Evolutionary conservation across 1,284 basidiomycete genomes (phyloP).

Genomic region (Phaffia rhodozyma): DNA sequence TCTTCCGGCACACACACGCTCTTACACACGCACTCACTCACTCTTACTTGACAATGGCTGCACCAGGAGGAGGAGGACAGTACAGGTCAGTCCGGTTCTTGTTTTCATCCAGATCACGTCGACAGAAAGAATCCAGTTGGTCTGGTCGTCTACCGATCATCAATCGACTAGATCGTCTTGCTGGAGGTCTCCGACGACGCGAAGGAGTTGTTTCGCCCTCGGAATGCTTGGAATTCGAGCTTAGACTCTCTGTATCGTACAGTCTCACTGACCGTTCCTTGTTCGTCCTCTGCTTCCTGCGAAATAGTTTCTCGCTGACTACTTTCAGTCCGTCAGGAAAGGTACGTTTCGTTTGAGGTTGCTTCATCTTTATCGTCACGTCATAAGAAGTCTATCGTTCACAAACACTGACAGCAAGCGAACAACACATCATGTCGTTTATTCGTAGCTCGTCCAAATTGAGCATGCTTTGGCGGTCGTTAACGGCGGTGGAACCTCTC

Average conservation of each 20-base stretch:
- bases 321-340: slow-evolving; percentile 98
- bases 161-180: too few relatives aligned
- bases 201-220: too few relatives aligned
- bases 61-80: slow-evolving; percentile 35
- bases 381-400: not conserved
- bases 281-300: not conserved
- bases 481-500: slow-evolving; percentile 86
- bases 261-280: not conserved
- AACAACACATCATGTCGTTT: not conserved
- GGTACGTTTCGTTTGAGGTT: slow-evolving; percentile 11
- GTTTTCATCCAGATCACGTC: not conserved
- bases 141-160: too few relatives aligned
- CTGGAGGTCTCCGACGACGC: too few relatives aligned
- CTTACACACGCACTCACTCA: too few relatives aligned
- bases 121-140: not conserved
- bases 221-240: not conserved
- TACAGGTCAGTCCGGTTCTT: slow-evolving; percentile 32
- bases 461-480: slow-evolving; percentile 98
- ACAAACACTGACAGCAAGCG: slow-evolving; percentile 11
- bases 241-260: slow-evolving; percentile 1
- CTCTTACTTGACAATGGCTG: slow-evolving; percentile 27
- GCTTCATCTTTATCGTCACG: not conserved
- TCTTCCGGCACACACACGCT: too few relatives aligned
- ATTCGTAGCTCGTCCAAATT: slow-evolving; percentile 76
- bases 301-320: slow-evolving; percentile 82